Evolutionary conservation across 352 stramenopile species (phyloP).

Genomic region (Globisporangium irregulare): DNA sequence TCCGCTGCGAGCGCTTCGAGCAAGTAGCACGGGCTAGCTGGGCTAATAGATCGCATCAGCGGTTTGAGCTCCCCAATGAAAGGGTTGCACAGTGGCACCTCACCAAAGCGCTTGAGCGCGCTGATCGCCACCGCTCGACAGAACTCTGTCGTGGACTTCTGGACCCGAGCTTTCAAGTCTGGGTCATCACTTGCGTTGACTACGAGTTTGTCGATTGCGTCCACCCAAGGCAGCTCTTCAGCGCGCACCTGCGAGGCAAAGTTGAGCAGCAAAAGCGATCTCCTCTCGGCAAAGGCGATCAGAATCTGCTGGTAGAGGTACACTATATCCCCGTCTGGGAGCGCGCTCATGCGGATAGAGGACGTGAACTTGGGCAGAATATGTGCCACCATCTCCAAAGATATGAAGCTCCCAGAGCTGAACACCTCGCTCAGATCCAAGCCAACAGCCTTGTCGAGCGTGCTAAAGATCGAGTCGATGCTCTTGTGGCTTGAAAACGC

Average conservation of each 20-base stretch:
- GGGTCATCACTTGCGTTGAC: not conserved
- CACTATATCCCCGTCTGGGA: slow-evolving; percentile 7
- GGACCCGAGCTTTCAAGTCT: not conserved
- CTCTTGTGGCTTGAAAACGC: not conserved
- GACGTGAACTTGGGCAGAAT: slow-evolving; percentile 10
- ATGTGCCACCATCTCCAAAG: slow-evolving; percentile 11
- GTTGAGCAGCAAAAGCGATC: slow-evolving; percentile 22
- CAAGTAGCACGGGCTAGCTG: slow-evolving; percentile 4
- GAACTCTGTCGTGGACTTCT: not conserved
- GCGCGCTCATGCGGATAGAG: not conserved
- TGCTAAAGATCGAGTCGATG: not conserved
- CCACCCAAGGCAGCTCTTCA: slow-evolving; percentile 18
- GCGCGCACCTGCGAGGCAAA: slow-evolving; percentile 18
- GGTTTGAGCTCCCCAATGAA: slow-evolving; percentile 16
- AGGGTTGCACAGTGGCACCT: slow-evolving; percentile 10
- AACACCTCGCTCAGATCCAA: slow-evolving; percentile 6
- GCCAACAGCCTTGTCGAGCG: not conserved
- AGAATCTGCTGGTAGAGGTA: slow-evolving; percentile 24
- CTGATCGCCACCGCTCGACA: not conserved
- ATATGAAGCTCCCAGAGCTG: slow-evolving; percentile 6
- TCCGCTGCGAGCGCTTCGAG: slow-evolving; percentile 22
- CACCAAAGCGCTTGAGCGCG: slow-evolving; percentile 2
- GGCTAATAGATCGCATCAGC: slow-evolving; percentile 3
- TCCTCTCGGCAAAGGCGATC: slow-evolving; percentile 15
- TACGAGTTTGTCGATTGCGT: slow-evolving; percentile 4